Evolutionary conservation across 1,139 yeast genomes (phyloP).

Genomic region (Yamadazyma sp.): DNA sequence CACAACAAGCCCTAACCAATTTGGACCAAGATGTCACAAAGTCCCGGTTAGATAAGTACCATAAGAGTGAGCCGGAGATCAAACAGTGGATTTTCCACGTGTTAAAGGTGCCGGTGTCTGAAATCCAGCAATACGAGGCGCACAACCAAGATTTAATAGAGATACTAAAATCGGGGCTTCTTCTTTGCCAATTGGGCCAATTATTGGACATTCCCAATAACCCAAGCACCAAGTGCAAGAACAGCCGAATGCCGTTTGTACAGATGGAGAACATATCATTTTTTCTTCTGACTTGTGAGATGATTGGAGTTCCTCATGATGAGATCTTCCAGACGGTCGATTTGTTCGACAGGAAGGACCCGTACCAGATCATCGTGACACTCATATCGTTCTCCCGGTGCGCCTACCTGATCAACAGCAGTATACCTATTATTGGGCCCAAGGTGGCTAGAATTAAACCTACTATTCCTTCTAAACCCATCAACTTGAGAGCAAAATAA

Average conservation of each 20-base stretch:
- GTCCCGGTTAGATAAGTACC: slow-evolving; percentile 51
- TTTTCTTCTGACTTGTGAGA: slow-evolving; percentile 60
- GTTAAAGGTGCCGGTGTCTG: slow-evolving; percentile 20
- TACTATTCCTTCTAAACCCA: slow-evolving; percentile 38
- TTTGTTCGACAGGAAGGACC: slow-evolving; percentile 70
- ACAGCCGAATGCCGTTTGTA: slow-evolving; percentile 77
- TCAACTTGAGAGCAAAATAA: slow-evolving; percentile 14
- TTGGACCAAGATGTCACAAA: slow-evolving; percentile 34
- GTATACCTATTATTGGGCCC: slow-evolving; percentile 34
- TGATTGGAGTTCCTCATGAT: slow-evolving; percentile 74
- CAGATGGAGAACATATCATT: slow-evolving; percentile 87
- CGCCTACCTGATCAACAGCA: slow-evolving; percentile 38
- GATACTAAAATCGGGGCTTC: slow-evolving; percentile 62
- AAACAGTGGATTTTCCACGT: slow-evolving; percentile 47
- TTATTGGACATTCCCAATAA: slow-evolving; percentile 36
- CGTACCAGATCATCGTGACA: slow-evolving; percentile 73
- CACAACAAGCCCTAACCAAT: slow-evolving; percentile 37
- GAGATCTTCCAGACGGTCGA: slow-evolving; percentile 85
- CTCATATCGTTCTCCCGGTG: slow-evolving; percentile 69
- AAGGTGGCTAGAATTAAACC: slow-evolving; percentile 36
- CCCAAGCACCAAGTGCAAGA: slow-evolving; percentile 50
- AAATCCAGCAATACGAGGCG: slow-evolving; percentile 15
- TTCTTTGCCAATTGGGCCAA: slow-evolving; percentile 54
- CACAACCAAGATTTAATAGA: slow-evolving; percentile 41
- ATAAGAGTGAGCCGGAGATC: slow-evolving; percentile 45